phyloP scores from a whole-genome alignment of 495 filamentous ascomycete species.

The Pseudevernia furfuracea region DNA sequence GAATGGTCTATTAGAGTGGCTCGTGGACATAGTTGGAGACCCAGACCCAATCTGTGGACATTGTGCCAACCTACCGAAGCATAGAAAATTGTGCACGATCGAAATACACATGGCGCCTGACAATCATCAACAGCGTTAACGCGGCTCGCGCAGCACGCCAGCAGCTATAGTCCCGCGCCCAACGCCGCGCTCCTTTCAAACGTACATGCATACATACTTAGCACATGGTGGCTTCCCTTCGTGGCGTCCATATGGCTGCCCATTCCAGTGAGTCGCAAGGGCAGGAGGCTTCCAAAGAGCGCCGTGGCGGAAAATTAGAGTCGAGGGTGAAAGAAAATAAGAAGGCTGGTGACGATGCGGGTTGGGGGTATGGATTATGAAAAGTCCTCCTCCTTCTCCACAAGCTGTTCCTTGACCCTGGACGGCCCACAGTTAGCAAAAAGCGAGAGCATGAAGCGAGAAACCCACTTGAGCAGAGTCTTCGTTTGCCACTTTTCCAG shows the following conservation, averaged over 20 bases:
- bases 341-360: not conserved
- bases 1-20: not conserved
- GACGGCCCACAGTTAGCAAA: not conserved
- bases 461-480: conserved; percentile 52
- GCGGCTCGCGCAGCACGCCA: not conserved
- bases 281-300: not conserved
- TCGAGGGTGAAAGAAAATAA: not conserved
- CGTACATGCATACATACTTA: not conserved
- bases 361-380: conserved; percentile 36
- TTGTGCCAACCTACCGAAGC: not conserved
- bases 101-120: not conserved
- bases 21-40: not conserved
- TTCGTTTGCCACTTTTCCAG: too few species aligned
- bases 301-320: not conserved
- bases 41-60: not conserved
- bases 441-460: not conserved
- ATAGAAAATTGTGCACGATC: not conserved
- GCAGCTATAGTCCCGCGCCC: not conserved
- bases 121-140: not conserved
- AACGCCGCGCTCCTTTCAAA: not conserved
- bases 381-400: conserved; percentile 68
- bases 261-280: not conserved
- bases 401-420: conserved; percentile 70
- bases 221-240: not conserved
- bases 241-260: not conserved